Conservation (phyloP, 495 filamentous ascomycete species). For the Penicillium crystallinum region DNA sequence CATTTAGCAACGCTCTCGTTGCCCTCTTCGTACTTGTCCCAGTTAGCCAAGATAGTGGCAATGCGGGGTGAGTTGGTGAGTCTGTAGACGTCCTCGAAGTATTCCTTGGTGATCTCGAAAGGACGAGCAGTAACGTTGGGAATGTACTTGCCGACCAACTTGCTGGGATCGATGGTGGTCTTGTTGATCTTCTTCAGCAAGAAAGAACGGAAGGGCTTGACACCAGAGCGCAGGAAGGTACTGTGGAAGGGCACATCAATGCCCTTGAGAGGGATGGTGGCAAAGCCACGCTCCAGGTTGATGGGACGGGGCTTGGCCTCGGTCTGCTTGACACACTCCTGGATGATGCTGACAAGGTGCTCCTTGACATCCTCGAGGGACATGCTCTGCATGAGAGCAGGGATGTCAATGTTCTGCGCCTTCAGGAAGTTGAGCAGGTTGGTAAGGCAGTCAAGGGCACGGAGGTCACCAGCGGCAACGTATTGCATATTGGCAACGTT, state of each 20-base stretch:
- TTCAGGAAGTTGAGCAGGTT: constrained; percentile 92
- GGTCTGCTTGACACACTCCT: constrained; percentile 76
- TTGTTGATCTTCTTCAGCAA: constrained; percentile 99
- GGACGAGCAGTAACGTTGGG: constrained; percentile 95
- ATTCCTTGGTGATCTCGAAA: constrained; percentile 94
- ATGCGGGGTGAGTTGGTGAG: constrained; percentile 93
- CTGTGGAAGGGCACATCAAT: constrained; percentile 99
- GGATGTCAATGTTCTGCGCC: constrained; percentile 92
- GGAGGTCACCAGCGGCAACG: constrained; percentile 93
- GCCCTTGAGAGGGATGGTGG: constrained; percentile 91
- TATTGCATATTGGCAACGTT: constrained; percentile 99
- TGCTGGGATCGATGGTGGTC: constrained; percentile 93
- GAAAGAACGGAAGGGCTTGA: constrained; percentile 97
- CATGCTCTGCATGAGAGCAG: constrained; percentile 79
- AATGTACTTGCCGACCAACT: constrained; percentile 96
- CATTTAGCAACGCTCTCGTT: constrained; percentile 22
- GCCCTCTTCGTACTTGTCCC: constrained; percentile 60
- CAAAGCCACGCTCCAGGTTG: constrained; percentile 86
- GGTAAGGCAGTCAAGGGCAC: constrained; percentile 89
- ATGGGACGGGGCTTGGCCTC: constrained; percentile 82
- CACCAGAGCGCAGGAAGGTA: constrained; percentile 93
- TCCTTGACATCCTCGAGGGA: constrained; percentile 77
- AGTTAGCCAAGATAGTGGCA: constrained; percentile 81
- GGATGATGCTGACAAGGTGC: constrained; percentile 80
- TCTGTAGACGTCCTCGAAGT: constrained; percentile 96